Evolutionary conservation across 164 flowering plant genomes (phyloP).

Genomic region (Vitis amurensis): DNA sequence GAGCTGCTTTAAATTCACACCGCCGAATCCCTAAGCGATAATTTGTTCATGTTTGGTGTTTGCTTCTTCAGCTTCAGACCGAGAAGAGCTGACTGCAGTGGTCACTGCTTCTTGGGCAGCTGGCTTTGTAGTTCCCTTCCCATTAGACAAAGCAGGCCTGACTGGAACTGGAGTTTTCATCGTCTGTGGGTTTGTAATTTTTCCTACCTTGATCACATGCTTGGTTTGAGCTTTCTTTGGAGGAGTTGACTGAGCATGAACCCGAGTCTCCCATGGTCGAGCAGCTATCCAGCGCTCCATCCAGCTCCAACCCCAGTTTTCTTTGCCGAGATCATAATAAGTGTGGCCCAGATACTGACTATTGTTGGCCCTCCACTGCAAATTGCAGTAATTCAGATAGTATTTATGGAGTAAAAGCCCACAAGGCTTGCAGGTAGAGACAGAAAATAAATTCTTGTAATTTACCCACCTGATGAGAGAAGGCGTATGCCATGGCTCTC

Average conservation of each 20-base stretch:
- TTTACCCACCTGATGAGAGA: constrained; percentile 35
- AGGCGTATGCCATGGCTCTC: constrained; percentile 40
- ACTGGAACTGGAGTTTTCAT: constrained; percentile 11
- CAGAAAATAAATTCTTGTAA: neutral
- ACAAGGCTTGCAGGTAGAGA: neutral
- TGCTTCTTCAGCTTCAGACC: constrained; percentile 14
- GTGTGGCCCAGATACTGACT: constrained; percentile 44
- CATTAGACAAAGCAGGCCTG: constrained; percentile 5
- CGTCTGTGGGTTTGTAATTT: constrained; percentile 15
- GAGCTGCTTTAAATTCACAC: neutral
- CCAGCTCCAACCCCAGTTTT: constrained; percentile 58
- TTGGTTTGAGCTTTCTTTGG: constrained; percentile 15
- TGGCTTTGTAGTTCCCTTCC: constrained; percentile 4
- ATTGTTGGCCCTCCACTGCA: constrained; percentile 52
- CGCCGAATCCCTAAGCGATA: constrained; percentile 3
- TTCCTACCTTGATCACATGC: constrained; percentile 25
- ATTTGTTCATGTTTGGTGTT: constrained; percentile 14
- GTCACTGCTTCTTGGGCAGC: constrained; percentile 3
- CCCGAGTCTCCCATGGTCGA: constrained; percentile 45
- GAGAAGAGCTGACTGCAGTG: constrained; percentile 12
- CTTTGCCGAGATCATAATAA: constrained; percentile 33
- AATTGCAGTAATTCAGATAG: constrained; percentile 3
- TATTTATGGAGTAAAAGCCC: too few species aligned
- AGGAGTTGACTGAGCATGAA: constrained; percentile 7
- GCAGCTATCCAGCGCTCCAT: constrained; percentile 44